These are phyloP conservation scores for Arthrobotrys pseudoclavata DNA, from an alignment of 2,329 filamentous ascomycete species.

Conservation along the genomic window DNA sequence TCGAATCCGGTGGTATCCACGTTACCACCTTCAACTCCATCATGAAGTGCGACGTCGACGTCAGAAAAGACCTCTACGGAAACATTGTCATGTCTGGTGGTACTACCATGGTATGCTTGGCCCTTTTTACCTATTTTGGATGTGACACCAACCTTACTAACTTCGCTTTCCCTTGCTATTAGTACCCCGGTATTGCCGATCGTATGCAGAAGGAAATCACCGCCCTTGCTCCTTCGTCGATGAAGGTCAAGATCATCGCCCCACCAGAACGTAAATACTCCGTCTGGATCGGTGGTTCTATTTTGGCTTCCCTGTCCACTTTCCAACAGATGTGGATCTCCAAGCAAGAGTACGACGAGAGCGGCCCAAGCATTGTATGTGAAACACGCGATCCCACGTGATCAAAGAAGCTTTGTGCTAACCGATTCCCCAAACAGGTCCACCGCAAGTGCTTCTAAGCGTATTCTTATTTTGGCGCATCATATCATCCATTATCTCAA, in stretches of 20 bases:
- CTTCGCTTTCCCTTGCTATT: conserved; percentile 12
- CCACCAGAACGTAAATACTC: conserved; percentile 99
- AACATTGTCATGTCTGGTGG: conserved; percentile 99
- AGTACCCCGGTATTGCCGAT: conserved; percentile 99
- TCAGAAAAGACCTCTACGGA: conserved; percentile 99
- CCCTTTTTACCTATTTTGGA: background rate
- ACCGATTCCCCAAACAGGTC: conserved; percentile 50
- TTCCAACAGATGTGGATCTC: conserved; percentile 99
- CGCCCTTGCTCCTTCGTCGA: conserved; percentile 97
- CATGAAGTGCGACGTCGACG: conserved; percentile 99
- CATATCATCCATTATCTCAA: conserved; percentile 62
- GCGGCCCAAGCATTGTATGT: conserved; percentile 98
- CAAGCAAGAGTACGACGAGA: conserved; percentile 99
- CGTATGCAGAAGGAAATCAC: conserved; percentile 99
- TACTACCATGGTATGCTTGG: conserved; percentile 77
- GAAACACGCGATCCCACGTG: conserved; percentile 71
- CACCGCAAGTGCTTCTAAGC: conserved; percentile 65
- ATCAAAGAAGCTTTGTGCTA: conserved; percentile 11
- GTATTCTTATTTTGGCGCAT: conserved; percentile 60
- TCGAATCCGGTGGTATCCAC: conserved; percentile 98
- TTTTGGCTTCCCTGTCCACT: conserved; percentile 98
- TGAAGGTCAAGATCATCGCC: conserved; percentile 99
- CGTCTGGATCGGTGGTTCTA: conserved; percentile 99
- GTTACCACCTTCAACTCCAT: conserved; percentile 99
- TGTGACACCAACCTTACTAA: conserved; percentile 19